Conservation (phyloP, 371 early-diverging fungal genomes). For the Apophysomyces variabilis region DNA sequence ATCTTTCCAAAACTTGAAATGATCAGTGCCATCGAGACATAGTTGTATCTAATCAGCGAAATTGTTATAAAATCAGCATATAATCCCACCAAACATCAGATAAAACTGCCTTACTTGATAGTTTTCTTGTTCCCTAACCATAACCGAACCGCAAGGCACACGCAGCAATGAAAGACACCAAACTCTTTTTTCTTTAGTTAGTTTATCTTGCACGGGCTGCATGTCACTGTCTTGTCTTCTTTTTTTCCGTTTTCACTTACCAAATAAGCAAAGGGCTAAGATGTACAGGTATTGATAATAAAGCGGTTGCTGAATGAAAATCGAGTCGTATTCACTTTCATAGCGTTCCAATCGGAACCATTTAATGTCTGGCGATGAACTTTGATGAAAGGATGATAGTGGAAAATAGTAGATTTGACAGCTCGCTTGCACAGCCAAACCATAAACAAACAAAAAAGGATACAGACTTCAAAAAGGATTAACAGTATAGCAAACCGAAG, state of each 20-base stretch:
- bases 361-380: constrained; percentile 71
- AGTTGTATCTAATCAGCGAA: constrained; percentile 51
- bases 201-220: not conserved
- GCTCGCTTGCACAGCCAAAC: not conserved
- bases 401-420: not conserved
- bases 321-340: constrained; percentile 50
- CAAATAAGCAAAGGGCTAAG: constrained; percentile 72
- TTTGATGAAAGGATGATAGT: constrained; percentile 7
- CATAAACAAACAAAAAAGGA: constrained; percentile 21
- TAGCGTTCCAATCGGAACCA: constrained; percentile 88
- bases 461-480: constrained; percentile 91
- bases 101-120: constrained; percentile 17
- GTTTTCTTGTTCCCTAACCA: constrained; percentile 26
- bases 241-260: constrained; percentile 32
- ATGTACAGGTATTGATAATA: constrained; percentile 83
- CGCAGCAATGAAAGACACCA: constrained; percentile 47
- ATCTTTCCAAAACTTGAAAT: constrained; percentile 92
- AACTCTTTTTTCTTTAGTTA: constrained; percentile 37
- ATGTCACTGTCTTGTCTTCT: too few species aligned
- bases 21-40: constrained; percentile 78
- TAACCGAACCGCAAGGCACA: constrained; percentile 40
- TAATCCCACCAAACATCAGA: too few species aligned
- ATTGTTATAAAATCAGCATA: too few species aligned
- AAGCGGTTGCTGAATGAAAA: constrained; percentile 65
- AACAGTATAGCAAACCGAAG: constrained; percentile 80